A percentile compares a stretch with the other conserved stretches of the same genome.
Conservation (phyloP, 2,329 filamentous ascomycete species). For the Pyricularia grisea region DNA sequence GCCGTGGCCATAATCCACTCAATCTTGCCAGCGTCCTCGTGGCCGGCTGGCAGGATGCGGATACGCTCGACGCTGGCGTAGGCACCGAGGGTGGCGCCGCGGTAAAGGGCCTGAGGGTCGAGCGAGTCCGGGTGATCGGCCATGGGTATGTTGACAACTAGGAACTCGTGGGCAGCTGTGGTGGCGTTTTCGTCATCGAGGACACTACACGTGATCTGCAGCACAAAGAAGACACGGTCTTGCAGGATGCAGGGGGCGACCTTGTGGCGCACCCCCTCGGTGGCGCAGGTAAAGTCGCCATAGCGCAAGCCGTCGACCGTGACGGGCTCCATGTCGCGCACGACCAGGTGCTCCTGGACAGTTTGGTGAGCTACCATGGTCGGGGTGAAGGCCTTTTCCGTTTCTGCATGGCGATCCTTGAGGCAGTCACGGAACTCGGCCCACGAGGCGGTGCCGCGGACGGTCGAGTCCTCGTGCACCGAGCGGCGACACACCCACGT, state of each 20-base stretch:
- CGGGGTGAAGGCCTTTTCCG: constrained; percentile 51
- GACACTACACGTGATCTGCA: constrained; percentile 47
- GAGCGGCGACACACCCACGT: constrained; percentile 57
- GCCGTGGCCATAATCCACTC: constrained; percentile 75
- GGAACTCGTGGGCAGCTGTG: constrained; percentile 32
- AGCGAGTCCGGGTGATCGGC: constrained; percentile 23
- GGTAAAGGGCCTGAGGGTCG: constrained; percentile 19
- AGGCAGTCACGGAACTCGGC: constrained; percentile 50
- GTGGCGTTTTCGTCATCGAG: constrained; percentile 19
- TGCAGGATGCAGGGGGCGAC: constrained; percentile 48
- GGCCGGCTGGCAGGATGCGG: constrained; percentile 27
- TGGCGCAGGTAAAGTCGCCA: constrained; percentile 33
- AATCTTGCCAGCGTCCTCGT: constrained; percentile 29
- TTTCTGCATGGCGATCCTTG: constrained; percentile 44
- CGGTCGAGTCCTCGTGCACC: constrained; percentile 44
- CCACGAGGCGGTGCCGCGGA: constrained; percentile 48
- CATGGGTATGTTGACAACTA: constrained; percentile 49
- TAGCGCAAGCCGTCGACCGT: constrained; percentile 26
- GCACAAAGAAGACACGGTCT: constrained; percentile 56
- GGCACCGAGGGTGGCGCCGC: constrained; percentile 42
- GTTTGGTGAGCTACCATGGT: constrained; percentile 28
- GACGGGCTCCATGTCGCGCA: constrained; percentile 23
- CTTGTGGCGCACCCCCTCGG: constrained; percentile 58
- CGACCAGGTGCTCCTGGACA: constrained; percentile 17
- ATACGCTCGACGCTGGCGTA: constrained; percentile 61